Evolutionary conservation across 345 rosid species (phyloP).

Genomic region (Corchorus olitorius): DNA sequence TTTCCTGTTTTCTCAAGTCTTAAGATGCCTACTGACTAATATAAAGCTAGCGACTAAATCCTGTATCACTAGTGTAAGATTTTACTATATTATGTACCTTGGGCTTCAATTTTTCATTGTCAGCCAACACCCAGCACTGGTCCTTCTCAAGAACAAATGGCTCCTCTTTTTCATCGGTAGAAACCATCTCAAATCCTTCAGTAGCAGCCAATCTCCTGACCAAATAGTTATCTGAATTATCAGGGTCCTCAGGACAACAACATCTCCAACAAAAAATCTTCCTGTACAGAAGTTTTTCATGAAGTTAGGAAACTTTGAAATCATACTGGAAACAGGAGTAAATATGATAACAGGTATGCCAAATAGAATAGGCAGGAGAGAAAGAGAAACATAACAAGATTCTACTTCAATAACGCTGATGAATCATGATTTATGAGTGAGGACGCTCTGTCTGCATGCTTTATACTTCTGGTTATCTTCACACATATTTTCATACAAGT

Average conservation of each 20-base stretch:
- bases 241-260: slow-evolving; percentile 90
- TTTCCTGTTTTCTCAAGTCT: neutral
- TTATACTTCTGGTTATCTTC: neutral
- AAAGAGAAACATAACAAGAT: neutral
- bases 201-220: slow-evolving; percentile 89
- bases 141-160: slow-evolving; percentile 80
- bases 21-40: neutral
- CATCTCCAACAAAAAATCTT: slow-evolving; percentile 84
- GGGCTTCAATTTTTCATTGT: slow-evolving; percentile 70
- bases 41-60: neutral
- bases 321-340: neutral
- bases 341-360: neutral
- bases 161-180: slow-evolving; percentile 72
- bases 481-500: too few relatives aligned
- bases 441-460: neutral
- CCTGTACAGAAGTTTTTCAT: slow-evolving; percentile 39
- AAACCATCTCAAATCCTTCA: slow-evolving; percentile 89
- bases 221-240: slow-evolving; percentile 45
- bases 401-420: neutral
- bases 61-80: neutral
- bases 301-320: slow-evolving; percentile 4
- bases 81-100: slow-evolving; percentile 52
- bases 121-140: slow-evolving; percentile 92
- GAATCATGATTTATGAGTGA: neutral
- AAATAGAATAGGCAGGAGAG: neutral